Conservation (phyloP, 169 alveolate genomes). For the Eimeria necatrix region DNA sequence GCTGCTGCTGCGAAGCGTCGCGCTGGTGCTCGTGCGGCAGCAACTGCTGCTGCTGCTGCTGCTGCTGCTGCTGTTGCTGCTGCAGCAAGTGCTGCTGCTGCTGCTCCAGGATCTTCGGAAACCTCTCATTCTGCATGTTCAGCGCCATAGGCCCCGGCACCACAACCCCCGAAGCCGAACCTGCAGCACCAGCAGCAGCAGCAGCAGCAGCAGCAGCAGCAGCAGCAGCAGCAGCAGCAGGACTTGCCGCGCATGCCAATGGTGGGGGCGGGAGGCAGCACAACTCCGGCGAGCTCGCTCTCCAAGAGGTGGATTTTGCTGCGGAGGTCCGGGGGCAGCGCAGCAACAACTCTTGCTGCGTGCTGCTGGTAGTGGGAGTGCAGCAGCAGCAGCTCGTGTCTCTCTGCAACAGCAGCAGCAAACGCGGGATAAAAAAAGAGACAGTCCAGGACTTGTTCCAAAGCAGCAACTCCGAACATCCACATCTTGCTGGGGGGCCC, state of each 20-base stretch:
- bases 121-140: slow-evolving; percentile 37
- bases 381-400: slow-evolving; percentile 66
- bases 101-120: slow-evolving; percentile 45
- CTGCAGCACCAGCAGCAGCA: slow-evolving; percentile 20
- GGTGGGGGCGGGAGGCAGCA: slow-evolving; percentile 38
- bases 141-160: slow-evolving; percentile 50
- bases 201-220: slow-evolving; percentile 54
- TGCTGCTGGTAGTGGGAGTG: slow-evolving; percentile 60
- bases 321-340: slow-evolving; percentile 53
- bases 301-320: slow-evolving; percentile 17
- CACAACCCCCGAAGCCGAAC: slow-evolving; percentile 6
- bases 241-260: slow-evolving; percentile 40
- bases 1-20: slow-evolving; percentile 39
- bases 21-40: slow-evolving; percentile 17
- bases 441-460: slow-evolving; percentile 82
- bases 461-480: slow-evolving; percentile 85
- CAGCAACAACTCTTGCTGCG: slow-evolving; percentile 39
- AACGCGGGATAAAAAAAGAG: slow-evolving; percentile 63
- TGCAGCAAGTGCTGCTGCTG: slow-evolving; percentile 45
- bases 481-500: slow-evolving; percentile 84
- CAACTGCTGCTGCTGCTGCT: slow-evolving; percentile 28
- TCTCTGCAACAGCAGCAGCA: slow-evolving; percentile 57
- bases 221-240: slow-evolving; percentile 27
- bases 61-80: slow-evolving; percentile 30
- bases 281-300: background rate